phyloP scores from a whole-genome alignment of 352 stramenopile genomes.

The Blastocystis sp. region DNA sequence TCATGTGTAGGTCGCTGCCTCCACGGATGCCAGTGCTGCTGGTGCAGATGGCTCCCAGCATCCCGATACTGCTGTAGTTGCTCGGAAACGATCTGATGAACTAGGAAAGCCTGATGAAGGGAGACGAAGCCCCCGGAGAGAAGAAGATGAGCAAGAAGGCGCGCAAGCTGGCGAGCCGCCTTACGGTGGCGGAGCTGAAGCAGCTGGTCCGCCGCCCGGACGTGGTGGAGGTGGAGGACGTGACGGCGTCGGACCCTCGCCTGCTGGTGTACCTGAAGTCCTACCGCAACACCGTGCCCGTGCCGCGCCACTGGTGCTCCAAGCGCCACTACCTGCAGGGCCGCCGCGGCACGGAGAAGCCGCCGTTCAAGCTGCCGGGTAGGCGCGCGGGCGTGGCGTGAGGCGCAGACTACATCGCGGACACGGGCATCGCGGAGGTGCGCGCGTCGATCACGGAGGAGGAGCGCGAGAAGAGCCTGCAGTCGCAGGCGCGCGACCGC shows the following conservation, averaged over 20 bases:
- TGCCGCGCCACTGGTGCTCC: constrained; percentile 92
- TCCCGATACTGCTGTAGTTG: constrained; percentile 38
- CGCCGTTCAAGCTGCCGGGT: constrained; percentile 85
- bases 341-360: constrained; percentile 91
- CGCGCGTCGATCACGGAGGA: constrained; percentile 77
- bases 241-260: constrained; percentile 88
- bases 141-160: constrained; percentile 83
- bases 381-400: not conserved
- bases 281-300: constrained; percentile 89
- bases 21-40: not conserved
- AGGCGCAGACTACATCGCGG: constrained; percentile 87
- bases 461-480: constrained; percentile 67
- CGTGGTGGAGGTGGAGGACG: constrained; percentile 92
- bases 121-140: constrained; percentile 27
- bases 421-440: constrained; percentile 86
- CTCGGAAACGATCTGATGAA: not conserved
- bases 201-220: constrained; percentile 84
- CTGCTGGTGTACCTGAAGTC: constrained; percentile 92
- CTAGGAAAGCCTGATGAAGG: constrained; percentile 58
- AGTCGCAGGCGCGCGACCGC: constrained; percentile 84
- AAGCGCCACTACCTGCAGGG: constrained; percentile 97
- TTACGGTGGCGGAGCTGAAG: constrained; percentile 93
- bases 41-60: constrained; percentile 5
- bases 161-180: constrained; percentile 85
- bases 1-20: not conserved